Evolutionary conservation across 345 rosid species (phyloP), one percentile per base, ranked within the genome.

Genomic region (Boechera stricta): DNA sequence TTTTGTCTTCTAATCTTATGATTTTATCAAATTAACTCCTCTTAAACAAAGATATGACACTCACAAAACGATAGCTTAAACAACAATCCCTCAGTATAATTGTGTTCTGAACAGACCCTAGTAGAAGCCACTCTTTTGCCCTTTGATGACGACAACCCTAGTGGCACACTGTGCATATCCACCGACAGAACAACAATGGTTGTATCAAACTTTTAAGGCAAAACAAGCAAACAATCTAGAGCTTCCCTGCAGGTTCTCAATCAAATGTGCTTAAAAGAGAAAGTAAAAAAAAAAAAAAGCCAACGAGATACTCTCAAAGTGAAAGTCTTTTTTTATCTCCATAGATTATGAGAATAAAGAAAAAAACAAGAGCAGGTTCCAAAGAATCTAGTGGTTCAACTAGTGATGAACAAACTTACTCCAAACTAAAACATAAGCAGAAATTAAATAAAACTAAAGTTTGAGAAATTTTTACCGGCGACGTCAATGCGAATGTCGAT

Each of bases 401-500:
- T 68, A 76, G 56, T 76, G 13, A 61, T 77, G 48, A 76, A 53
- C 70, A 53, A 77, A n/a, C n/a, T n/a, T n/a, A n/a, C n/a, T n/a
- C n/a, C n/a, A n/a, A n/a, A 53, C 51, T 32, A 52, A 52, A 5
- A 58, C 73, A 58, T 35, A 57, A 56, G 33, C 32, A 74, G n/a
- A 21, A 21, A 21, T 21, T 21, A 21, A 21, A 21, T 21, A 21
- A 21, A 21, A 21, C 24, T 21, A 21, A 47, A 44, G 67, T 60
- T 31, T 18, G 32, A 62, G 67, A 64, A 21, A 54, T 54, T 54
- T 31, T 71, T 52, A 65, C 82, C 59, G 45, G 59, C 4, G 24
- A 33, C 41, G 76, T 83, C 85, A 83, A 9, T 67, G 82, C 3
- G 84, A 52, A 24, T 77, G 81, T 52, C 87, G 85, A 78, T 85